Percentiles rank a stretch among this genome's conserved stretches.
Conservation (phyloP, 805 yeast species). For the Schwanniomyces polymorphus region DNA sequence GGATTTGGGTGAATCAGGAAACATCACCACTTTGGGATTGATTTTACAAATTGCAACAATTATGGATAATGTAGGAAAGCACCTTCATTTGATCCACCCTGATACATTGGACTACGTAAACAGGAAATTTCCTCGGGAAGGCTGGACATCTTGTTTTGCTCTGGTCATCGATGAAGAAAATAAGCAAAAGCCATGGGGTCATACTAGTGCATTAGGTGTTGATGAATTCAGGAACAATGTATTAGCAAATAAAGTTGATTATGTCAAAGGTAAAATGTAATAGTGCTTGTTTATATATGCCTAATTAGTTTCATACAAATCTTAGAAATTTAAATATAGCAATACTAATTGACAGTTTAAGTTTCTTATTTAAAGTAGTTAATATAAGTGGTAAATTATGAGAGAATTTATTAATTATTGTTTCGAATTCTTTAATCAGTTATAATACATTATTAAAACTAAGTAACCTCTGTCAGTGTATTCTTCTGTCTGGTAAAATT, state of each 20-base stretch:
- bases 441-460: no score
- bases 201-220: constrained; percentile 31
- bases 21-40: constrained; percentile 31
- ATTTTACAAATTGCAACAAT: constrained; percentile 32
- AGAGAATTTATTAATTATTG: no score
- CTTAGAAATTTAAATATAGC: no score
- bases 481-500: no score
- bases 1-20: constrained; percentile 31
- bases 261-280: no score
- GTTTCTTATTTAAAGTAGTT: no score
- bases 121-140: constrained; percentile 21
- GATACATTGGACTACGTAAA: constrained; percentile 27
- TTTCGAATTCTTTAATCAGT: no score
- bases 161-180: constrained; percentile 30
- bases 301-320: not conserved
- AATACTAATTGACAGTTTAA: no score
- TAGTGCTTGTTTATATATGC: not conserved
- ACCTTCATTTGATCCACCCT: constrained; percentile 24
- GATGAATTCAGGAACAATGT: constrained; percentile 26
- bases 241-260: constrained; percentile 17
- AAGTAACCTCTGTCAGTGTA: no score
- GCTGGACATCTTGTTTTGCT: constrained; percentile 33
- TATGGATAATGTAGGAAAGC: constrained; percentile 31
- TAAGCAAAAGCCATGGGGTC: constrained; percentile 33
- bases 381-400: no score